Base-by-base conservation (phyloP, 78 protist genomes). In the Emiliania huxleyi region DNA sequence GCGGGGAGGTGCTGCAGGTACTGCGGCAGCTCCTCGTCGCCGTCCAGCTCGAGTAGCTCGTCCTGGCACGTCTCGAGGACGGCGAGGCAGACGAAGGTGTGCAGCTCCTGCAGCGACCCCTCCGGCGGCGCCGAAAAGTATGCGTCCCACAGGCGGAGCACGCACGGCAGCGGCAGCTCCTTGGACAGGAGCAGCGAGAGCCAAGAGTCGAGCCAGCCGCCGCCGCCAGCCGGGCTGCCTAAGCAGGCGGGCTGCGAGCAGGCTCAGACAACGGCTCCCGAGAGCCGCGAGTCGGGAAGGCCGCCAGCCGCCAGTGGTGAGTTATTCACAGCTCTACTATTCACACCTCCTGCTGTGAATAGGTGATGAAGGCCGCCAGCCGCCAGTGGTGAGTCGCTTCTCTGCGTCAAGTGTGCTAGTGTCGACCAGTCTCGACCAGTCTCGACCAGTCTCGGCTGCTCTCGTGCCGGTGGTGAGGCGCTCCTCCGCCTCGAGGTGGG, bases 201-300 rank as follows among this genome's bases (percentile, higher is more conserved):
- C 96, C 96, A 94, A 0, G 91, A 81, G 12, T 52, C 37, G 89
- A 92, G 93, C 94, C 94, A 94, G 5, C n/a, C n/a, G n/a, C n/a
- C n/a, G n/a, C n/a, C n/a, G n/a, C n/a, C n/a, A n/a, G n/a, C n/a
- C n/a, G n/a, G n/a, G n/a, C n/a, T n/a, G n/a, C n/a, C n/a, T n/a
- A n/a, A n/a, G n/a, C n/a, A n/a, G n/a, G n/a, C n/a, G n/a, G n/a
- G n/a, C n/a, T n/a, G n/a, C n/a, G n/a, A n/a, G n/a, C n/a, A n/a
- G n/a, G n/a, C n/a, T n/a, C n/a, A n/a, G n/a, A n/a, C n/a, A n/a
- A n/a, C n/a, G n/a, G n/a, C n/a, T n/a, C n/a, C n/a, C n/a, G n/a
- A n/a, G n/a, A n/a, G n/a, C n/a, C n/a, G n/a, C n/a, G n/a, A n/a
- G n/a, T n/a, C n/a, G n/a, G n/a, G n/a, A n/a, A n/a, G n/a, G n/a